phyloP scores from a whole-genome alignment of 1,284 basidiomycete genomes.

The Tilletia setariae region DNA sequence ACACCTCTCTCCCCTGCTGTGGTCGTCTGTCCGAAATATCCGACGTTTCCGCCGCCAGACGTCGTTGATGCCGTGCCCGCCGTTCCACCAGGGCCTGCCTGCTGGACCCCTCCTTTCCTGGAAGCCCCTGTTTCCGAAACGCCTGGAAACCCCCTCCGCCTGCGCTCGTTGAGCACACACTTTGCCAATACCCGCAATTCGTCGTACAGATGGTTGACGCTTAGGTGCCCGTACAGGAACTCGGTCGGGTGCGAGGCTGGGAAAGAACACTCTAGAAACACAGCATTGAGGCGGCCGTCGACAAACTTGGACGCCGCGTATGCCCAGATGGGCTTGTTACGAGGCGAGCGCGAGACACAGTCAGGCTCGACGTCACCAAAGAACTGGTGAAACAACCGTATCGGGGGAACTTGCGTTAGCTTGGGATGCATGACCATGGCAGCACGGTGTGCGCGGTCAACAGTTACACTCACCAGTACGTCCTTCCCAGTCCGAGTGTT shows the following conservation, averaged over 20 bases:
- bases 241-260: conserved; percentile 39
- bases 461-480: conserved; percentile 28
- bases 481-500: conserved; percentile 41
- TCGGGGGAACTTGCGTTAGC: not conserved
- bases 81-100: not conserved
- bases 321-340: conserved; percentile 43
- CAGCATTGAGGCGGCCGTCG: conserved; percentile 36
- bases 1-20: not conserved
- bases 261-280: conserved; percentile 51
- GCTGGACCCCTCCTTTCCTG: no score
- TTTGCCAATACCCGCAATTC: conserved; percentile 40
- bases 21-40: not conserved
- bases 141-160: conserved; percentile 20
- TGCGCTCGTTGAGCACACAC: conserved; percentile 30
- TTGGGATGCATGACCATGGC: not conserved
- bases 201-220: conserved; percentile 40
- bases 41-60: not conserved
- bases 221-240: conserved; percentile 47
- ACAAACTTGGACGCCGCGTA: conserved; percentile 40
- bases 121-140: not conserved
- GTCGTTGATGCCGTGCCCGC: not conserved
- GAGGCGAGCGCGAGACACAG: conserved; percentile 33
- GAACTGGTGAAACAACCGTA: conserved; percentile 25
- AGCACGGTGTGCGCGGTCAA: not conserved
- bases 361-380: conserved; percentile 53